phyloP scores from a whole-genome alignment of 345 rosid genomes.

The Rhizophora mangle region DNA sequence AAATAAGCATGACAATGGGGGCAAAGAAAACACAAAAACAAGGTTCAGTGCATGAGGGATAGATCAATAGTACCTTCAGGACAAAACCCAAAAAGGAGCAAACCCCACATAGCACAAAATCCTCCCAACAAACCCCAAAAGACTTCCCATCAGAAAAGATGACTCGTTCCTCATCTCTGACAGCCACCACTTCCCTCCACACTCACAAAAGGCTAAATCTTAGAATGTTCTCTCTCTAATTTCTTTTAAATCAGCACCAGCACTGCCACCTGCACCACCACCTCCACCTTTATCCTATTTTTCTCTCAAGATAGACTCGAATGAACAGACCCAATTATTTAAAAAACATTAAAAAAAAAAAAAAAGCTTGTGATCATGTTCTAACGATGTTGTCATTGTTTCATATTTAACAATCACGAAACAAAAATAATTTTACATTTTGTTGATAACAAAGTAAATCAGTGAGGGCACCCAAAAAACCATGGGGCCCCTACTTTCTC shows the following conservation, averaged over 20 bases:
- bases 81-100: conserved; percentile 24
- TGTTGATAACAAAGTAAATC: background rate
- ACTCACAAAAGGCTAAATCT: conserved; percentile 37
- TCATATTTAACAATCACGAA: conserved; percentile 2
- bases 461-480: background rate
- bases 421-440: conserved; percentile 10
- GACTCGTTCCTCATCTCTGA: conserved; percentile 49
- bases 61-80: conserved; percentile 9
- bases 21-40: conserved; percentile 6
- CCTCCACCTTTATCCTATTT: background rate
- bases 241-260: conserved; percentile 48
- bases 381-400: background rate
- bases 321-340: too few relatives aligned
- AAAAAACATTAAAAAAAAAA: too few relatives aligned
- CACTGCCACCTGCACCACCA: conserved; percentile 16
- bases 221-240: conserved; percentile 29
- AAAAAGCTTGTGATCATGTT: background rate
- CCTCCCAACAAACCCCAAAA: conserved; percentile 31
- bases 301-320: conserved; percentile 4
- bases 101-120: conserved; percentile 38
- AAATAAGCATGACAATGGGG: conserved; percentile 19
- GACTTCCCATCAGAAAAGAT: conserved; percentile 34
- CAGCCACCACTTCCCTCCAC: conserved; percentile 30
- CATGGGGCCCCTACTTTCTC: background rate
- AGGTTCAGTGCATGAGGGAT: conserved; percentile 22